Percentiles rank a stretch among this genome's conserved stretches.
Conservation (phyloP, 192 early-diverging fungal genomes). For the Coemansia sp. region DNA sequence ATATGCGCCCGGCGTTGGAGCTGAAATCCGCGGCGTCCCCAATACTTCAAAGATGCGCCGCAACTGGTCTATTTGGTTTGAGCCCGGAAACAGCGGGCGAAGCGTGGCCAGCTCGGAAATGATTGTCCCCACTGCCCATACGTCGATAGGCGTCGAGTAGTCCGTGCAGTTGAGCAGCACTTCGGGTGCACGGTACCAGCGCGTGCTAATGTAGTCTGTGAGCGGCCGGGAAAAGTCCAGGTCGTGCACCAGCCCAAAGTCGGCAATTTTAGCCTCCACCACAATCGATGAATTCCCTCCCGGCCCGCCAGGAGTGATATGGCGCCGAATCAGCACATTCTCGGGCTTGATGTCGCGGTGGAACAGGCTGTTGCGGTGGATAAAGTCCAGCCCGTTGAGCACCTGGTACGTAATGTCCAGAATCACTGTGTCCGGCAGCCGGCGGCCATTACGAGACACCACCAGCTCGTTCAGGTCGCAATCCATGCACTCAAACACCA, state of each 20-base stretch:
- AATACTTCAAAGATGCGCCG: slow-evolving; percentile 78
- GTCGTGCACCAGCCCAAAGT: slow-evolving; percentile 93
- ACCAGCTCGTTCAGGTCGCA: slow-evolving; percentile 92
- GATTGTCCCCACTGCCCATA: slow-evolving; percentile 95
- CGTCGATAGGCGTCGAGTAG: slow-evolving; percentile 91
- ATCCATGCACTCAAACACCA: slow-evolving; percentile 96
- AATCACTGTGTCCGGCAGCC: slow-evolving; percentile 65
- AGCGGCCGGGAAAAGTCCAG: slow-evolving; percentile 85
- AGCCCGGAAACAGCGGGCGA: slow-evolving; percentile 90
- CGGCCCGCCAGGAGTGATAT: slow-evolving; percentile 24
- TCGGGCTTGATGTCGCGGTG: slow-evolving; percentile 98
- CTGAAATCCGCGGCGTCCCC: slow-evolving; percentile 65
- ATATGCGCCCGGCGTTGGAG: slow-evolving; percentile 13
- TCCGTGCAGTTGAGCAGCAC: slow-evolving; percentile 75
- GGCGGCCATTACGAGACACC: slow-evolving; percentile 65
- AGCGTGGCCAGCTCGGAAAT: slow-evolving; percentile 85
- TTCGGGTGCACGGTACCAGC: slow-evolving; percentile 98
- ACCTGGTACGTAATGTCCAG: slow-evolving; percentile 87
- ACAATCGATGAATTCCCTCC: slow-evolving; percentile 46
- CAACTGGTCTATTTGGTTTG: slow-evolving; percentile 90
- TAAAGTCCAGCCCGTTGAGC: slow-evolving; percentile 78
- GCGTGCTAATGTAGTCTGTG: slow-evolving; percentile 96
- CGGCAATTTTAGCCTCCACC: slow-evolving; percentile 81
- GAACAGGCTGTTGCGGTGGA: slow-evolving; percentile 92
- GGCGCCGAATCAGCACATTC: slow-evolving; percentile 74